Evolutionary conservation across 805 yeast species (phyloP), one percentile per base, ranked within the genome.

Genomic region (Nakazawaea wyomingensis): DNA sequence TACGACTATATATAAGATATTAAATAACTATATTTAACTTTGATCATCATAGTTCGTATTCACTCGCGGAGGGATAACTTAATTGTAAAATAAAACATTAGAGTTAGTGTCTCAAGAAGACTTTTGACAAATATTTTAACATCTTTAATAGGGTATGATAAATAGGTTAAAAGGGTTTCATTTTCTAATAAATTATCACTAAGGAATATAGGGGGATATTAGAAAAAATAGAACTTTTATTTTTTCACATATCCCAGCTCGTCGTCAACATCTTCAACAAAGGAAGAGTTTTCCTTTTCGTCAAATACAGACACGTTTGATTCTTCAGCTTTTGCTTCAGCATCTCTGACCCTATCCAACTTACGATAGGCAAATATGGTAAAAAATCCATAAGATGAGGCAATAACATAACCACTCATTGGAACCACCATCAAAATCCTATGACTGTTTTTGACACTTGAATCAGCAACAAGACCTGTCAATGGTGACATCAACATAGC

Each of bases 381-480:
- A 19, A 53, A 41, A 44, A 52, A 51, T 3, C 57, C 61, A 34
- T 60, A 60, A 3, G 49, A 39, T 8, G 54, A 49, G 34, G 49
- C 53, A 4, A 53, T 35, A n/a, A 51, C 50, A 19, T 52, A 56
- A 8, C 57, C 60, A 22, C 52, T 45, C 50, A 57, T 37, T 4
- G 57, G 56, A 3, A 39, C 54, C 16, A 58, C 53, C 55, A 57
- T 51, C 48, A 49, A 54, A 2, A 36, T 37, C 26, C 45, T 42
- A 17, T 36, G 40, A 27, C 52, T 31, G 18, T 51, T 47, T 5
- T 46, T 19, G 5, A 58, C 33, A 13, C 49, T 39, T 7, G 58
- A 51, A 54, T 56, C 56, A 3, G 54, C 55, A 27, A 58, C 53
- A 10, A 55, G 36, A 37, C 57, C 50, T n/a, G 56, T 45, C 16